These are phyloP conservation scores for Spencermartinsiella ligniputridi DNA, from an alignment of 1,139 yeast genomes.

Conservation along the genomic window DNA sequence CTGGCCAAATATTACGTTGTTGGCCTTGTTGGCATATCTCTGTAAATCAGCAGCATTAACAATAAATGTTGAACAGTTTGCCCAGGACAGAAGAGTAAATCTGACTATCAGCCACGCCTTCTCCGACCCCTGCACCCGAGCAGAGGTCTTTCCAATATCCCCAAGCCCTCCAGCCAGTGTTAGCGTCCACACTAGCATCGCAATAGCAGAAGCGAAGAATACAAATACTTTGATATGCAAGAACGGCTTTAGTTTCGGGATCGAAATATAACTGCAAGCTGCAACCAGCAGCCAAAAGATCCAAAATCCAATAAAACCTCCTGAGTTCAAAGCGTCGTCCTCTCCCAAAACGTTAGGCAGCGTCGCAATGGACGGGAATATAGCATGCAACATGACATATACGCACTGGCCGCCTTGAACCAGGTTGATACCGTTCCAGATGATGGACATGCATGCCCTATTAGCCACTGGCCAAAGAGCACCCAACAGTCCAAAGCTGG, in stretches of 20 bases:
- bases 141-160: constrained; percentile 4
- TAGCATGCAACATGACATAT: constrained; percentile 60
- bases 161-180: constrained; percentile 62
- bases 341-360: constrained; percentile 49
- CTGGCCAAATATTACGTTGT: constrained; percentile 46
- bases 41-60: constrained; percentile 79
- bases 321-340: constrained; percentile 49
- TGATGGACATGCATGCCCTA: constrained; percentile 74
- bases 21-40: constrained; percentile 57
- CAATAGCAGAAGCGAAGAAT: constrained; percentile 70
- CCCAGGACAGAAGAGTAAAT: constrained; percentile 63
- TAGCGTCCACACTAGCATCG: constrained; percentile 68
- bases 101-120: constrained; percentile 71
- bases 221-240: constrained; percentile 66
- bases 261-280: constrained; percentile 67
- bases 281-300: constrained; percentile 67
- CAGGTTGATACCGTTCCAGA: constrained; percentile 79
- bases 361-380: constrained; percentile 58
- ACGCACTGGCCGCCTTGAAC: constrained; percentile 77
- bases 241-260: constrained; percentile 66
- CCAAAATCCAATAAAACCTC: constrained; percentile 59
- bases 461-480: constrained; percentile 76
- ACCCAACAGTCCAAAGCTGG: constrained; percentile 74
- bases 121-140: constrained; percentile 42
- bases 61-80: constrained; percentile 73